Base-by-base conservation (phyloP, 2,329 filamentous ascomycete species). In the Alternaria brassicicola region DNA sequence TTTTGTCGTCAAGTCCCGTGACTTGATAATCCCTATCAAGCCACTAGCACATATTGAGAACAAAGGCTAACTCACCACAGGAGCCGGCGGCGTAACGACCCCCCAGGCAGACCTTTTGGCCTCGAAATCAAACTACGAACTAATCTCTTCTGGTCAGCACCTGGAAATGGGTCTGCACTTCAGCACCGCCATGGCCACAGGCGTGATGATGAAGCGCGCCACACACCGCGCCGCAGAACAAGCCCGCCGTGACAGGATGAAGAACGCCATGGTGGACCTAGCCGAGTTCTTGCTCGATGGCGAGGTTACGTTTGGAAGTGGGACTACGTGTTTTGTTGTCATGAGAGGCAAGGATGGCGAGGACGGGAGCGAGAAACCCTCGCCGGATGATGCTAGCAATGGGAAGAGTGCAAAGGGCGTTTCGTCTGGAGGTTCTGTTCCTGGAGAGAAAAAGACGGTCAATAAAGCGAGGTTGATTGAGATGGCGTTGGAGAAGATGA, bases 181-280 rank as follows among this genome's bases (percentile, higher is more conserved):
- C 48, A 72, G 69, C 55, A 71, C 69, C 30, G 69, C 70, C 55
- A 73, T 73, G 70, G 69, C 70, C 15, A 71, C 70, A 0, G 70
- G 70, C 41, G 69, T 73, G 12, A 73, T 73, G 70, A 73, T 73
- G 70, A 71, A 70, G 58, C 68, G 70, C 38, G 70, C 70, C 0
- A 73, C 69, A 6, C 70, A 73, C 52, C 70, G 70, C 2, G 70
- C 70, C 1, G 70, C 70, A 2, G 70, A 73, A 54, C 70, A 73
- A n/a, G 70, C 70, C 12, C 68, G 70, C 10, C 68, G 70, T n/a
- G 70, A 73, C 42, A 58, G 70, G 21, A 73, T 73, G 70, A 73
- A 73, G 31, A 68, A 57, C 2, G 70, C 69, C n/a, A 72, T 73
- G 70, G 68, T 73, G 2, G 69, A 73, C 17, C 35, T 73, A 3